Percentiles rank a stretch among this genome's conserved stretches.
Evolutionary conservation across 306 rosid genomes (phyloP).

Genomic region (Cucumis cinereus): DNA sequence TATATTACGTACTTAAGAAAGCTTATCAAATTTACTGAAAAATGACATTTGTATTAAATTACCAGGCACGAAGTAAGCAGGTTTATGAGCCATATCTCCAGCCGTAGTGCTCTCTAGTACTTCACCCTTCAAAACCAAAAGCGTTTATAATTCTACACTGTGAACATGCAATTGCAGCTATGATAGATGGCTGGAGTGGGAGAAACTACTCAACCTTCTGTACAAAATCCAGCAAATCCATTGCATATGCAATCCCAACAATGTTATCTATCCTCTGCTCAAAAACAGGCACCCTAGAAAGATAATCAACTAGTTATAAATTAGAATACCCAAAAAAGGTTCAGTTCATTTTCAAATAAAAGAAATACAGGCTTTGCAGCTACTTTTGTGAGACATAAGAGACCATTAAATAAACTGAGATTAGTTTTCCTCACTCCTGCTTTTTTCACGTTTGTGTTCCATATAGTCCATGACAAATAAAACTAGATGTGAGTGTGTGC

Average conservation of each 20-base stretch:
- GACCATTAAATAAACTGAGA: not conserved
- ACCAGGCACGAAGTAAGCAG: constrained; percentile 99
- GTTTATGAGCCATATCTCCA: constrained; percentile 96
- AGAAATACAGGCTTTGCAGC: not conserved
- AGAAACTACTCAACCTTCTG: constrained; percentile 52
- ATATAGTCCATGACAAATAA: not conserved
- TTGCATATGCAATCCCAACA: constrained; percentile 96
- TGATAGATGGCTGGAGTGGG: constrained; percentile 6
- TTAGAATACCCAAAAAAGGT: not conserved
- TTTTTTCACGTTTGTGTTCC: not conserved
- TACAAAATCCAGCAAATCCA: constrained; percentile 88
- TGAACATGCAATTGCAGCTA: constrained; percentile 25
- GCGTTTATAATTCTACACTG: constrained; percentile 49
- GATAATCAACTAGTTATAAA: constrained; percentile 7
- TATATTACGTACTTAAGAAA: not conserved
- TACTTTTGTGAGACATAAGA: not conserved
- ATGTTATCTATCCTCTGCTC: constrained; percentile 98
- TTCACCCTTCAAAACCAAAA: constrained; percentile 88
- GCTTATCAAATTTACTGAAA: not conserved
- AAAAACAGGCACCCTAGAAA: constrained; percentile 87
- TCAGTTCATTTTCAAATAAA: not conserved
- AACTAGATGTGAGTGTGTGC: not conserved
- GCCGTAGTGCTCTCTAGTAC: constrained; percentile 70
- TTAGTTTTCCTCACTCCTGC: not conserved
- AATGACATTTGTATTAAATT: constrained; percentile 12